These are phyloP conservation scores for Diplodia corticola DNA, from an alignment of 2,329 filamentous ascomycete genomes.

Conservation along the genomic window DNA sequence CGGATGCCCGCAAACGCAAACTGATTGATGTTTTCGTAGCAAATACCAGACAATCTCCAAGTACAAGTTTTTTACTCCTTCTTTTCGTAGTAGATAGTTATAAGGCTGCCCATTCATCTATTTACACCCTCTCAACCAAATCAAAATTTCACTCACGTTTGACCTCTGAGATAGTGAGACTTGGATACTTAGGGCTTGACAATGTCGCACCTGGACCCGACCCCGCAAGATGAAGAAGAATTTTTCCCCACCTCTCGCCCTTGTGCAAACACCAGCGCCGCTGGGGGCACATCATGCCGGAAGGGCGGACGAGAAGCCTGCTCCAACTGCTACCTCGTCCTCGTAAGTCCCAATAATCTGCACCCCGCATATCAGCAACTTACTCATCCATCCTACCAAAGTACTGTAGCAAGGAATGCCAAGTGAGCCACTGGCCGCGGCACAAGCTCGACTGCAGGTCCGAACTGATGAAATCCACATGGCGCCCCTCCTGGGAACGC, in stretches of 20 bases:
- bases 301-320: neutral
- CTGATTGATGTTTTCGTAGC: too few species aligned
- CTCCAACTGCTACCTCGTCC: neutral
- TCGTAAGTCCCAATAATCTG: neutral
- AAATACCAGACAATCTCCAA: too few species aligned
- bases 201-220: too few species aligned
- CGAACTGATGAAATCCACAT: slow-evolving; percentile 30
- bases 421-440: slow-evolving; percentile 32
- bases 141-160: too few species aligned
- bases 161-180: too few species aligned
- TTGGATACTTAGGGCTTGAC: too few species aligned
- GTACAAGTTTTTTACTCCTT: too few species aligned
- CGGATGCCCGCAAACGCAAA: too few species aligned
- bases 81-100: too few species aligned
- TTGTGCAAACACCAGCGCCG: neutral
- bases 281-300: neutral
- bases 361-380: neutral
- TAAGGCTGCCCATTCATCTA: too few species aligned
- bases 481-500: slow-evolving; percentile 34
- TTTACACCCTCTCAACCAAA: too few species aligned
- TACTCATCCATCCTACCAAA: slow-evolving; percentile 23
- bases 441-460: slow-evolving; percentile 38
- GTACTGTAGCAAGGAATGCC: slow-evolving; percentile 40
- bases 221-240: neutral
- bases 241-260: neutral